Conservation (phyloP, 106 monocot genomes). For the Narthecium ossifragum region DNA sequence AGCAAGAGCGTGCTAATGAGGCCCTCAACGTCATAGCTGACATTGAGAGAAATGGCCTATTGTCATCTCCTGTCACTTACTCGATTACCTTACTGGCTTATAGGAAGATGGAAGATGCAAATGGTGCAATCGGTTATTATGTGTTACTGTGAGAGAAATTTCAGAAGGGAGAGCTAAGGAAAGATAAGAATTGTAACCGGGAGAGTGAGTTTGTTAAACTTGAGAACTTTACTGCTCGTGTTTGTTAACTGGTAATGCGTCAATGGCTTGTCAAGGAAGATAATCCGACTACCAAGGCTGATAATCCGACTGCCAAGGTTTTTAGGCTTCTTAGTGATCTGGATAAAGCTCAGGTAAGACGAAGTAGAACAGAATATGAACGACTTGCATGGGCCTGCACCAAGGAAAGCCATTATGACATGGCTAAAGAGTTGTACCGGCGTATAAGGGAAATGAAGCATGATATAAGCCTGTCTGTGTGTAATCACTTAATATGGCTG, state of each 20-base stretch:
- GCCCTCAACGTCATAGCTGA: constrained; percentile 39
- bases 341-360: constrained; percentile 41
- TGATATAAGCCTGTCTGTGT: constrained; percentile 71
- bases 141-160: constrained; percentile 39
- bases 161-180: constrained; percentile 31
- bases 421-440: constrained; percentile 65
- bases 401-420: constrained; percentile 36
- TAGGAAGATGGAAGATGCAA: constrained; percentile 63
- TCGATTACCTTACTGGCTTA: constrained; percentile 56
- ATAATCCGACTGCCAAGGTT: constrained; percentile 17
- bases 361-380: constrained; percentile 37
- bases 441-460: constrained; percentile 49
- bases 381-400: constrained; percentile 88
- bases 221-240: constrained; percentile 35
- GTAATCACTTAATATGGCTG: constrained; percentile 84
- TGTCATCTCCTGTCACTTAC: constrained; percentile 64
- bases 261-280: constrained; percentile 46
- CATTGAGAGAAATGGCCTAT: constrained; percentile 48
- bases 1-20: constrained; percentile 37
- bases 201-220: constrained; percentile 59
- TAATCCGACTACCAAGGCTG: too few relatives aligned
- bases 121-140: constrained; percentile 48
- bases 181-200: constrained; percentile 39
- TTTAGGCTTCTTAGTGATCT: constrained; percentile 50
- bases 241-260: constrained; percentile 67